Evolutionary conservation across 164 flowering plant species (phyloP).

Genomic region (Annona cherimola): DNA sequence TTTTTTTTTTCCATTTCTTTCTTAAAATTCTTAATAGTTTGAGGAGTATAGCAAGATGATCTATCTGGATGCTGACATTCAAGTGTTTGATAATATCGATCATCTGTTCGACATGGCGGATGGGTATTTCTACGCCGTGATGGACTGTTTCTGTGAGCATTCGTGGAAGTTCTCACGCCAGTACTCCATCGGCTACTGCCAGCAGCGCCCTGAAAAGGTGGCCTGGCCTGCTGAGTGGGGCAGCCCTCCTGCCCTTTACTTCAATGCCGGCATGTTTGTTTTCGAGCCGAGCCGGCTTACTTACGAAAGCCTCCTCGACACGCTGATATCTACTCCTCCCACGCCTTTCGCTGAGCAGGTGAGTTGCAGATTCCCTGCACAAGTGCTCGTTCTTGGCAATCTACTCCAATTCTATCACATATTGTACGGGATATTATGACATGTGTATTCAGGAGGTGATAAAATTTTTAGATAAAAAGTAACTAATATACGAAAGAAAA

Average conservation of each 20-base stretch:
- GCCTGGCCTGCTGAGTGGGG: conserved; percentile 21
- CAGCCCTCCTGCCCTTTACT: conserved; percentile 15
- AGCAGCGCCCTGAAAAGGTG: conserved; percentile 24
- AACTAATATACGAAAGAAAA: too few relatives aligned
- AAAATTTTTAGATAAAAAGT: too few relatives aligned
- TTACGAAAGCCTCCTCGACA: conserved; percentile 16
- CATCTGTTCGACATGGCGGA: conserved; percentile 20
- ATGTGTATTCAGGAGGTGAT: too few relatives aligned
- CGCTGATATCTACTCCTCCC: conserved; percentile 9
- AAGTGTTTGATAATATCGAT: conserved; percentile 24
- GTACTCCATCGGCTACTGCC: conserved; percentile 23
- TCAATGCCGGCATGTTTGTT: conserved; percentile 26
- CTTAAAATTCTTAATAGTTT: conserved; percentile 7
- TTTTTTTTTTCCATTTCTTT: not conserved
- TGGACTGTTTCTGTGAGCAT: conserved; percentile 25
- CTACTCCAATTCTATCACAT: too few relatives aligned
- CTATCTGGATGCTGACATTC: conserved; percentile 24
- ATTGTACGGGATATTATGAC: too few relatives aligned
- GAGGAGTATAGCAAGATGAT: conserved; percentile 25
- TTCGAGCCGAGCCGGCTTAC: conserved; percentile 20
- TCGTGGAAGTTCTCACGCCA: conserved; percentile 22
- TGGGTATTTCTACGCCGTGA: conserved; percentile 22
- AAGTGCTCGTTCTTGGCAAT: too few relatives aligned
- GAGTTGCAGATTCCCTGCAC: not conserved
- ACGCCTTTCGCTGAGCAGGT: conserved; percentile 25